These are phyloP conservation scores for Sporothrix euskadiensis DNA, from an alignment of 2,329 filamentous ascomycete genomes.

Conservation along the genomic window DNA sequence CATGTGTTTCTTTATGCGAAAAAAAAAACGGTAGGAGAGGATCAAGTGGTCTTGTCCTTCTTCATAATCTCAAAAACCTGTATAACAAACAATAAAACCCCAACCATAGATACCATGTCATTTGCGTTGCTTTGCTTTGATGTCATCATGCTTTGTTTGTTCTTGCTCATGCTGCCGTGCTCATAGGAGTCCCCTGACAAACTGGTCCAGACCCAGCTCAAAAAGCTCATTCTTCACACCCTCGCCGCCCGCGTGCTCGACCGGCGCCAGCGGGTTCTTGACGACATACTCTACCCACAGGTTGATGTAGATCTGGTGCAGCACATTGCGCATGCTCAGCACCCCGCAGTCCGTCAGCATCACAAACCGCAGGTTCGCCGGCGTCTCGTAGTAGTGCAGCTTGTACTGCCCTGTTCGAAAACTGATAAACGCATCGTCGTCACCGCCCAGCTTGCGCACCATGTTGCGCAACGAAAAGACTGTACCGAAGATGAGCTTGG, in stretches of 20 bases:
- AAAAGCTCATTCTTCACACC: slow-evolving; percentile 73
- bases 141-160: neutral
- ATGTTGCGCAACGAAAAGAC: slow-evolving; percentile 97
- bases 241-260: slow-evolving; percentile 67
- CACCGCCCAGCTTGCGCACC: slow-evolving; percentile 89
- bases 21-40: neutral
- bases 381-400: slow-evolving; percentile 98
- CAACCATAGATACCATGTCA: slow-evolving; percentile 20
- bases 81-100: slow-evolving; percentile 15
- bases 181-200: slow-evolving; percentile 65
- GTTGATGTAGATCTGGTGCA: slow-evolving; percentile 98
- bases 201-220: slow-evolving; percentile 72
- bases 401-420: slow-evolving; percentile 96
- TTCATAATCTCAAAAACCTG: slow-evolving; percentile 14
- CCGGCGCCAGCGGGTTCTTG: slow-evolving; percentile 68
- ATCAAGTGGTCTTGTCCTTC: neutral
- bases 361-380: slow-evolving; percentile 91
- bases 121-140: slow-evolving; percentile 9
- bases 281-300: slow-evolving; percentile 94
- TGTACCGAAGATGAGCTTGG: slow-evolving; percentile 95
- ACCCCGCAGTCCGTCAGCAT: slow-evolving; percentile 91
- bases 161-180: slow-evolving; percentile 27
- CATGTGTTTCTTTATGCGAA: neutral
- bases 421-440: slow-evolving; percentile 91
- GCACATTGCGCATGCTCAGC: slow-evolving; percentile 85